Percentiles rank a stretch among this genome's conserved stretches.
These are phyloP conservation scores for Aureobasidium musti DNA, from an alignment of 2,329 filamentous ascomycete genomes.

Conservation along the genomic window DNA sequence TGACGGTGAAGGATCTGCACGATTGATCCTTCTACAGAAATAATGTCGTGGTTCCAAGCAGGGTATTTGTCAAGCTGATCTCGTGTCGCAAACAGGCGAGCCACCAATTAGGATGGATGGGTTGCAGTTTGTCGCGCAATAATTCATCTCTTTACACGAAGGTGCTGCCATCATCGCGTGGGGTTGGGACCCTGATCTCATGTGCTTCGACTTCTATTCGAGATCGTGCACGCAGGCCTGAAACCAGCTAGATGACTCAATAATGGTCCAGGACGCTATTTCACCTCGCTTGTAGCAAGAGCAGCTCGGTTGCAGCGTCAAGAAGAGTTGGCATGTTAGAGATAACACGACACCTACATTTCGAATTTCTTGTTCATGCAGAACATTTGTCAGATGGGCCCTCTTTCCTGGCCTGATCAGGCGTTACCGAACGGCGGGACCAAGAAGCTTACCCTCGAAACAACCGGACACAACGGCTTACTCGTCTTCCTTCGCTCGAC, in stretches of 20 bases:
- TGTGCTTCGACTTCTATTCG: conserved; percentile 17
- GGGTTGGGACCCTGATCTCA: conserved; percentile 14
- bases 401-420: neutral
- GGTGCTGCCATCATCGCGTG: conserved; percentile 9
- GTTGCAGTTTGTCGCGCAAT: neutral
- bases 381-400: conserved; percentile 24
- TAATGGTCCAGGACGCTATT: neutral
- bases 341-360: conserved; percentile 8
- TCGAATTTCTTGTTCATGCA: conserved; percentile 22
- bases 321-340: neutral
- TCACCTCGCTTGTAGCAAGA: conserved; percentile 17
- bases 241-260: conserved; percentile 17
- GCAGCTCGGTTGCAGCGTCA: conserved; percentile 6
- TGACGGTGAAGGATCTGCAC: conserved; percentile 16
- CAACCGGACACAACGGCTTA: conserved; percentile 11
- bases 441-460: conserved; percentile 17
- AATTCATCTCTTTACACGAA: neutral
- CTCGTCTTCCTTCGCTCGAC: conserved; percentile 1
- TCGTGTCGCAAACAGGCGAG: neutral
- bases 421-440: conserved; percentile 12
- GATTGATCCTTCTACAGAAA: neutral
- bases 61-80: conserved; percentile 16
- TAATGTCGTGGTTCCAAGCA: neutral
- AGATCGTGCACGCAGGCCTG: conserved; percentile 16
- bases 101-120: neutral